A percentile compares a stretch with the other conserved stretches of the same genome.
These are phyloP conservation scores for Trichothecium sympodiale DNA, from an alignment of 2,329 filamentous ascomycete species.

Conservation along the genomic window DNA sequence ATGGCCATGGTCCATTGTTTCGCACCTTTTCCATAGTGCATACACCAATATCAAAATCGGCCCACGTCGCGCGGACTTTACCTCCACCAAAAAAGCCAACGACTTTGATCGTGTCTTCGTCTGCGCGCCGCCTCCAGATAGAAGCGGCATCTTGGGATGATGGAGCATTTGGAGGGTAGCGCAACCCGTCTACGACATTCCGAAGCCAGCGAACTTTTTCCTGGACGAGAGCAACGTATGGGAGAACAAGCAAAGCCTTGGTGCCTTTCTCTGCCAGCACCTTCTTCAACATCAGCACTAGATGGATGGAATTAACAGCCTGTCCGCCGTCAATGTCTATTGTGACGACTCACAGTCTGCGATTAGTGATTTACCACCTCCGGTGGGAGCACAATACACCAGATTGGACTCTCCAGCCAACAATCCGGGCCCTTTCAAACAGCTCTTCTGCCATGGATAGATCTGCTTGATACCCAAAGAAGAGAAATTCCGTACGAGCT, in stretches of 20 bases:
- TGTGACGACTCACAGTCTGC: conserved; percentile 38
- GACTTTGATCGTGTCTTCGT: conserved; percentile 51
- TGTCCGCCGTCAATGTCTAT: background rate
- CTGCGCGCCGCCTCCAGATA: conserved; percentile 42
- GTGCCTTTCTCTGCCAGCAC: conserved; percentile 51
- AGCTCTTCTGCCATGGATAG: conserved; percentile 72
- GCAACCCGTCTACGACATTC: conserved; percentile 50
- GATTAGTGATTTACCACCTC: conserved; percentile 67
- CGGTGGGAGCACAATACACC: conserved; percentile 71
- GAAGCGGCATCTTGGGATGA: conserved; percentile 19
- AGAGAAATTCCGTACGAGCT: conserved; percentile 53
- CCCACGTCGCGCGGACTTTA: conserved; percentile 55
- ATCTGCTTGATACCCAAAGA: conserved; percentile 59
- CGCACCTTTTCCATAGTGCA: conserved; percentile 66
- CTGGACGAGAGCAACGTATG: conserved; percentile 70
- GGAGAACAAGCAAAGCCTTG: conserved; percentile 63
- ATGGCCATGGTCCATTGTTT: too few species aligned
- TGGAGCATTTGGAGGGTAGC: conserved; percentile 20
- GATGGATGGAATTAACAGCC: background rate
- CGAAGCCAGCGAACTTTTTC: conserved; percentile 69
- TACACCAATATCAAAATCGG: conserved; percentile 65
- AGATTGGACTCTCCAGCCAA: conserved; percentile 56
- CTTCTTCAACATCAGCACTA: conserved; percentile 54
- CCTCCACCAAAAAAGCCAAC: conserved; percentile 67
- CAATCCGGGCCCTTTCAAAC: conserved; percentile 55